These are phyloP conservation scores for Claviceps sp. DNA, from an alignment of 2,329 filamentous ascomycete species.

Conservation along the genomic window DNA sequence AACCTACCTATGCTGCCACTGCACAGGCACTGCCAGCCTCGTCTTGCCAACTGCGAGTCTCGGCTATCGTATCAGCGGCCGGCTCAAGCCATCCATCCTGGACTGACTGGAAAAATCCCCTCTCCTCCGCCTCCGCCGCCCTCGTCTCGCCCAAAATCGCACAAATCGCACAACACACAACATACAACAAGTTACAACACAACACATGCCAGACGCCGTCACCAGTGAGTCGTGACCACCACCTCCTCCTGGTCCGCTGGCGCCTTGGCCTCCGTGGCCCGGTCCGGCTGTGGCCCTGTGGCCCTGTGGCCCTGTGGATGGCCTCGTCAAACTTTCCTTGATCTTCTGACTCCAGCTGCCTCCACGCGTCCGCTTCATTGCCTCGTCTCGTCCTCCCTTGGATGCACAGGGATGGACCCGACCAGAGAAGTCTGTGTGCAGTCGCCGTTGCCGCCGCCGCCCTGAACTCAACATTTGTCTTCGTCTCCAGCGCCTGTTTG, in stretches of 20 bases:
- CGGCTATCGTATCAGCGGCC: too few species aligned
- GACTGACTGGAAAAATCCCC: not conserved
- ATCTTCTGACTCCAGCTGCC: constrained; percentile 4
- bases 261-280: not conserved
- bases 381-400: not conserved
- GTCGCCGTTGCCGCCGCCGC: constrained; percentile 3
- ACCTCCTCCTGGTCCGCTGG: not conserved
- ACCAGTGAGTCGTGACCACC: not conserved
- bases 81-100: too few species aligned
- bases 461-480: too few species aligned
- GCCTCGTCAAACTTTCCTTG: not conserved
- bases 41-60: too few species aligned
- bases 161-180: not conserved
- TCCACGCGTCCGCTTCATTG: constrained; percentile 1
- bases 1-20: too few species aligned
- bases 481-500: not conserved
- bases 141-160: not conserved
- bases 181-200: not conserved
- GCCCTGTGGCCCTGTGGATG: not conserved
- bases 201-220: not conserved
- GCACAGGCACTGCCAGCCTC: too few species aligned
- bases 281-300: not conserved
- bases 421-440: not conserved
- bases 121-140: not conserved
- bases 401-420: not conserved